phyloP scores from a whole-genome alignment of 2,329 filamentous ascomycete species.

The Cladosporium sp. region DNA sequence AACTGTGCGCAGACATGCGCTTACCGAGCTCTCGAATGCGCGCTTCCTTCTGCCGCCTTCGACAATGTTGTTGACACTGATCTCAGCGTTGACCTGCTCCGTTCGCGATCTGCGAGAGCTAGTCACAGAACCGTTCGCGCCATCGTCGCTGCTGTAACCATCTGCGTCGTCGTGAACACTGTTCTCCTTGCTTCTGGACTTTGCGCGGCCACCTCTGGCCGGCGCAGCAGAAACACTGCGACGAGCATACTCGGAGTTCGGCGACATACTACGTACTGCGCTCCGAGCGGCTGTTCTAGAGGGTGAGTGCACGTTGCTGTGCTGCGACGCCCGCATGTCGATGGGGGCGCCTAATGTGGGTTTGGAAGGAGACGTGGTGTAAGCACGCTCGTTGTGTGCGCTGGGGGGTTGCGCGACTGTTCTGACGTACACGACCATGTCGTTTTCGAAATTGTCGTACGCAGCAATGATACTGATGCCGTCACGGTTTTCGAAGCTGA shows the following conservation, averaged over 20 bases:
- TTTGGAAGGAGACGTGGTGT: conserved; percentile 41
- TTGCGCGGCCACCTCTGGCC: conserved; percentile 45
- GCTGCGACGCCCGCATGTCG: conserved; percentile 55
- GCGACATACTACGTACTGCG: conserved; percentile 75
- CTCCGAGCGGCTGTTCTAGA: conserved; percentile 64
- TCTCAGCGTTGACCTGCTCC: conserved; percentile 90
- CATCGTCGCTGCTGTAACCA: conserved; percentile 83
- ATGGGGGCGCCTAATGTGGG: conserved; percentile 58
- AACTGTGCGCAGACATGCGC: conserved; percentile 34
- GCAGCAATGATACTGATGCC: conserved; percentile 89
- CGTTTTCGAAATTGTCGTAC: conserved; percentile 90
- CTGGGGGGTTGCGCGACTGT: conserved; percentile 21
- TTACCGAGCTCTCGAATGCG: conserved; percentile 92
- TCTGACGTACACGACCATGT: conserved; percentile 90
- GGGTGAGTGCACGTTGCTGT: conserved; percentile 55
- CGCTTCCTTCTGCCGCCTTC: conserved; percentile 93
- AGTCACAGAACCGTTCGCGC: conserved; percentile 64
- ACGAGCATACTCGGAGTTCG: conserved; percentile 58
- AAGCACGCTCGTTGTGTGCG: conserved; percentile 18
- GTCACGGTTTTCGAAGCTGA: conserved; percentile 89
- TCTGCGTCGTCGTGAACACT: conserved; percentile 52
- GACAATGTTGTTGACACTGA: conserved; percentile 96
- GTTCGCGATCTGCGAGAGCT: conserved; percentile 68
- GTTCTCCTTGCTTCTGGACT: conserved; percentile 36
- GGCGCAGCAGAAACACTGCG: conserved; percentile 74